These are phyloP conservation scores for Globisporangium takayamanum DNA, from an alignment of 352 stramenopile genomes.

Conservation along the genomic window DNA sequence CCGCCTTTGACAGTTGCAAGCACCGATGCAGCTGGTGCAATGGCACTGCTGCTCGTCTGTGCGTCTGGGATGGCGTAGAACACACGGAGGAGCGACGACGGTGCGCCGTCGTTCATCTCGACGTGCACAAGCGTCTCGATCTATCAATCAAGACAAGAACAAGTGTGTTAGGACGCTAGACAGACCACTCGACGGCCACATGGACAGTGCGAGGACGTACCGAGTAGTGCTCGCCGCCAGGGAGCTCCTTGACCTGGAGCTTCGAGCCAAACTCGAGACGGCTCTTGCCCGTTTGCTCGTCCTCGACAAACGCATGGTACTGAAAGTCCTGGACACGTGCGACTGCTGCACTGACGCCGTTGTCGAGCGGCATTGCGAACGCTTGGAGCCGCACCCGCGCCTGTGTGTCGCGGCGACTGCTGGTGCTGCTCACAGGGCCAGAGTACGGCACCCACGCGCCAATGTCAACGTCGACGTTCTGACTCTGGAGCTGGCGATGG, in stretches of 20 bases:
- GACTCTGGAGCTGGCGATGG: constrained; percentile 19
- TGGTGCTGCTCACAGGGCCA: constrained; percentile 6
- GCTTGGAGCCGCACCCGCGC: constrained; percentile 45
- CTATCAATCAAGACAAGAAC: constrained; percentile 10
- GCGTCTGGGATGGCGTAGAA: constrained; percentile 28
- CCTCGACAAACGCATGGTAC: constrained; percentile 39
- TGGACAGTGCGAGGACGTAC: constrained; percentile 19
- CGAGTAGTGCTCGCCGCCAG: constrained; percentile 50
- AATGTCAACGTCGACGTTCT: constrained; percentile 60
- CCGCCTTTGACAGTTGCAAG: constrained; percentile 35
- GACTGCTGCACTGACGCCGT: constrained; percentile 33
- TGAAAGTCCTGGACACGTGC: constrained; percentile 52
- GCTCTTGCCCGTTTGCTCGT: constrained; percentile 18
- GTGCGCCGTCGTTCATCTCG: constrained; percentile 24
- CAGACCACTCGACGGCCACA: too few species aligned
- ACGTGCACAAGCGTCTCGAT: constrained; percentile 40
- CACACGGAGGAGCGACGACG: constrained; percentile 31
- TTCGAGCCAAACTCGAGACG: constrained; percentile 70
- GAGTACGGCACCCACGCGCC: constrained; percentile 32
- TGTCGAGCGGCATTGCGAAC: constrained; percentile 49
- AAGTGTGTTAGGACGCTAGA: neutral
- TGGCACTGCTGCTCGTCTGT: neutral
- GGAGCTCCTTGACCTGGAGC: constrained; percentile 38
- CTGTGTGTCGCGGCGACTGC: neutral
- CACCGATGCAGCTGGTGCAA: constrained; percentile 2